Conservation (phyloP, 257 asterid genomes). For the Primulina eburnea region DNA sequence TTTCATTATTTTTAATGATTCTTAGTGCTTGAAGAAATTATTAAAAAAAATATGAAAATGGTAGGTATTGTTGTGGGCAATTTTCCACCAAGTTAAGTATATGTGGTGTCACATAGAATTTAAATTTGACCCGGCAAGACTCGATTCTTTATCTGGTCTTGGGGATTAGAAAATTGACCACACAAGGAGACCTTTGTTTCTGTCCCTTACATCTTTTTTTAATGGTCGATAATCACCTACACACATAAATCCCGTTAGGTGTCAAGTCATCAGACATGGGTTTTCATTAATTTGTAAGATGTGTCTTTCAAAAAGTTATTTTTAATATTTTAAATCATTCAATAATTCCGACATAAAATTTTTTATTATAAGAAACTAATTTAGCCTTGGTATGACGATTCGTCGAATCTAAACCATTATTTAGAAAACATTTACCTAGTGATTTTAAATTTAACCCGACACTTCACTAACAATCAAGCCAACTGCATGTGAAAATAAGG, state of each 20-base stretch:
- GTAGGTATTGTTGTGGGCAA: slow-evolving; percentile 21
- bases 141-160: slow-evolving; percentile 33
- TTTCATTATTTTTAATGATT: slow-evolving; percentile 1
- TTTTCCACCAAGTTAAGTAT: slow-evolving; percentile 25
- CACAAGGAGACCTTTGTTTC: slow-evolving; percentile 34
- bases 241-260: neutral
- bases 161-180: slow-evolving; percentile 29
- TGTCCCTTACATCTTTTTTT: slow-evolving; percentile 29
- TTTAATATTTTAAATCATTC: too few relatives aligned
- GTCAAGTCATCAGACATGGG: neutral
- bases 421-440: neutral
- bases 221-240: slow-evolving; percentile 11
- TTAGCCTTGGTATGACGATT: neutral
- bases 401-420: neutral
- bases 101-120: slow-evolving; percentile 29
- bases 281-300: too few relatives aligned
- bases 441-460: neutral
- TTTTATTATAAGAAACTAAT: neutral
- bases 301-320: too few relatives aligned
- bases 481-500: neutral
- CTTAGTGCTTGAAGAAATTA: slow-evolving; percentile 43
- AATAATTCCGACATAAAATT: accelerated
- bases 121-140: slow-evolving; percentile 47
- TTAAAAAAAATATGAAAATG: neutral
- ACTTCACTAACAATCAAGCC: neutral